Evolutionary conservation across 306 rosid species (phyloP), one percentile per base, ranked within the genome.

Genomic region (Cucurbita pepo): DNA sequence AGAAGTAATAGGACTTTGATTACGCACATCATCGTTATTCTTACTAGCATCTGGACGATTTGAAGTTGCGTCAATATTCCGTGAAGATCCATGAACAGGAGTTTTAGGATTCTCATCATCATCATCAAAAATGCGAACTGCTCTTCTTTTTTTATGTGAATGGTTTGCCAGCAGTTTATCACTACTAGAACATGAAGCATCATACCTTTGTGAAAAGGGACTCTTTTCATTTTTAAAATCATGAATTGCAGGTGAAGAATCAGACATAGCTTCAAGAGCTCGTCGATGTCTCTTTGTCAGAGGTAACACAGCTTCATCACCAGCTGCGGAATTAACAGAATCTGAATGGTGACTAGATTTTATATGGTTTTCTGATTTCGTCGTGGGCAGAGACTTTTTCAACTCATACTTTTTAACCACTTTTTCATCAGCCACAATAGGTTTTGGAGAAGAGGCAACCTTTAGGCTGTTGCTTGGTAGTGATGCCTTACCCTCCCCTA

Each of bases 71-170:
- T 82, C 87, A 15, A 83, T 51, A 80, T 56, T 85, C 80, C 82
- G 79, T 22, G 86, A 82, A 80, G 88, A 85, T 69, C 95, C 97
- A 77, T 91, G 92, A 80, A 95, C 81, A 10, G 96, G 99, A 78
- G 99, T 95, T 83, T 89, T 95, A 18, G 96, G 92, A 5, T 71
- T 75, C 76, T 85, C 97, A 10, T 86, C 94, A 15, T 89, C 96
- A 0, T 87, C 90, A 43, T 83, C 96, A 71, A 65, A 82, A 55
- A 95, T 83, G 84, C 99, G 75, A 77, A 95, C 97, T 76, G 96
- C 97, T 79, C 95, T 86, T 51, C 96, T 84, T 64, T 84, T 95
- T 79, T 70, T 89, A 61, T 78, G 86, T 9, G 53, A 81, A 57
- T 81, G 89, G 61, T 77, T 79, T 48, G 61, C 82, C 48, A 55